Base-by-base conservation (phyloP, 805 yeast species). In the Cyberlindnera japonica region DNA sequence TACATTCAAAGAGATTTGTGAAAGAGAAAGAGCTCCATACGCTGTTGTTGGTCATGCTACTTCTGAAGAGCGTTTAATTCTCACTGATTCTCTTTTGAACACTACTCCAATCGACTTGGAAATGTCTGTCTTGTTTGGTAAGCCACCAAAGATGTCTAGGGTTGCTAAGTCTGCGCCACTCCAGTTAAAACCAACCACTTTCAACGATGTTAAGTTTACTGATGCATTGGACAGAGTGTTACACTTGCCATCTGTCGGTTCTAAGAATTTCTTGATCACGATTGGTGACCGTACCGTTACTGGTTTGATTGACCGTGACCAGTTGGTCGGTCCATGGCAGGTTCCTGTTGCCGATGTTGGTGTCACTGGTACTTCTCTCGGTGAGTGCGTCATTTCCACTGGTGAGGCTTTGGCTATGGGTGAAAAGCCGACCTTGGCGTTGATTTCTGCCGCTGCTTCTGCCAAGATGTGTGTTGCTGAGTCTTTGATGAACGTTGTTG, bases 281-380 rank as follows among this genome's bases (percentile, higher is more conserved):
- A 93, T 93, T 60, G 99, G 96, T 65, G 99, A 93, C 66, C 82
- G 99, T 67, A 75, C 95, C n/a, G 93, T 93, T 47, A 91, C 98
- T 21, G 99, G 99, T 40, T 75, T 93, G 53, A 83, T 93, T 47
- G 98, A 95, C 57, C 81, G 99, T 62, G 99, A 93, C 63, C 99
- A 93, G 69, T 81, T 90, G 81, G 98, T 93, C 45, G 99, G 99
- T 28, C 98, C 98, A 59, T 93, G 98, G 98, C 99, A 93, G 72
- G 93, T 85, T 9, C 99, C 99, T 35, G 98, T 93, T 23, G 93
- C 98, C 14, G 98, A 93, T 61, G 97, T 90, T 40, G 98, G 96
- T 67, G 96, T 93, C 39, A 90, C 98, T 18, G 83, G 84, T 44
- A 82, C 97, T 0, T 84, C 96, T 2, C 72, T 88, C 37, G 96